These are phyloP conservation scores for Waltiozyma sp. DNA, from an alignment of 1,139 yeast genomes.

Conservation along the genomic window DNA sequence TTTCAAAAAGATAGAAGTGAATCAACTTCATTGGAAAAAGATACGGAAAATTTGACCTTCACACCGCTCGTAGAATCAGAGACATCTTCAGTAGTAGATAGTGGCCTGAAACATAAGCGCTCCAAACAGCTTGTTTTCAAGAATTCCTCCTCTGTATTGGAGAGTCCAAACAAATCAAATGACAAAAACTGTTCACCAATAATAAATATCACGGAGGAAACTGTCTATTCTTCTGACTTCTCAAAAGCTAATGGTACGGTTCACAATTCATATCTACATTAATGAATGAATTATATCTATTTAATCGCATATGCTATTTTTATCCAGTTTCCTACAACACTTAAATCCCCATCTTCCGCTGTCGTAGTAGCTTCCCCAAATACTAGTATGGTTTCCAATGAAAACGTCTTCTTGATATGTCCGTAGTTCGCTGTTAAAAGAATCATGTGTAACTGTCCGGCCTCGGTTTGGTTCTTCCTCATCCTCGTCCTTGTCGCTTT, in stretches of 20 bases:
- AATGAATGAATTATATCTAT: background rate
- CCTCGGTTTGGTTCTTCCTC: constrained; percentile 2
- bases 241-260: background rate
- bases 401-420: constrained; percentile 28
- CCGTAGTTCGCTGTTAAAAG: background rate
- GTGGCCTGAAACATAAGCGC: background rate
- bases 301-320: constrained; percentile 10
- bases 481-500: constrained; percentile 2
- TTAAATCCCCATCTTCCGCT: constrained; percentile 38
- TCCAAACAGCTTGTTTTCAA: constrained; percentile 11
- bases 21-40: no score
- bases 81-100: background rate
- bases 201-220: constrained; percentile 15
- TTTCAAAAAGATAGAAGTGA: no score
- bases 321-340: constrained; percentile 28
- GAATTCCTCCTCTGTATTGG: constrained; percentile 12
- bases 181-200: constrained; percentile 8
- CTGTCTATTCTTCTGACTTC: constrained; percentile 12
- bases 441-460: no score
- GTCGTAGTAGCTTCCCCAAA: constrained; percentile 40
- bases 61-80: background rate
- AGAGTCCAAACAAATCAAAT: constrained; percentile 4
- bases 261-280: background rate
- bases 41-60: no score
- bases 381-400: constrained; percentile 29